These are phyloP conservation scores for Chrysanthemum seticuspe DNA, from an alignment of 129 eudicot genomes.

Conservation along the genomic window DNA sequence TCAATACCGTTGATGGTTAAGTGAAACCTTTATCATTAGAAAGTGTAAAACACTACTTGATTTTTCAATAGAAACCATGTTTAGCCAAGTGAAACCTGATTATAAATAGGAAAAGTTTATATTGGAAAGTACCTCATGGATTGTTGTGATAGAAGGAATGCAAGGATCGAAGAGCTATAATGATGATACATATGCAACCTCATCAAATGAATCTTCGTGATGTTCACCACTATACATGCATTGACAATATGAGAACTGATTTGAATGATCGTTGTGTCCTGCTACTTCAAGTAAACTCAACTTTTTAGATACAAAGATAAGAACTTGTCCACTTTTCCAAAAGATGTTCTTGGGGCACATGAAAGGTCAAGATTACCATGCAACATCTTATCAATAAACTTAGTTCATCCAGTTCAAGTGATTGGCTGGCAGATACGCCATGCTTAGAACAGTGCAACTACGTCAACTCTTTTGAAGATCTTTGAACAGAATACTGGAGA, in stretches of 20 bases:
- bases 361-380: constrained; percentile 43
- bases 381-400: constrained; percentile 62
- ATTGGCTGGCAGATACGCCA: constrained; percentile 28
- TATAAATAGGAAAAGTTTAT: not conserved
- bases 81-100: constrained; percentile 1
- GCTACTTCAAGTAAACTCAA: constrained; percentile 38
- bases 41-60: not conserved
- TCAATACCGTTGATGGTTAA: constrained; percentile 3
- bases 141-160: constrained; percentile 34
- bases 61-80: not conserved
- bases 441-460: constrained; percentile 33
- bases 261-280: constrained; percentile 21
- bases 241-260: constrained; percentile 37
- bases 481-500: constrained; percentile 53
- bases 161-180: constrained; percentile 46
- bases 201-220: constrained; percentile 32
- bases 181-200: constrained; percentile 47
- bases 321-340: constrained; percentile 41
- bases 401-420: constrained; percentile 42
- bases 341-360: constrained; percentile 30
- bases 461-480: constrained; percentile 44
- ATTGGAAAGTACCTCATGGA: constrained; percentile 60
- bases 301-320: constrained; percentile 39
- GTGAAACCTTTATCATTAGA: not conserved
- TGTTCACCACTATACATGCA: constrained; percentile 23